phyloP scores from a whole-genome alignment of 306 rosid species.

The Acacia acuminata region DNA sequence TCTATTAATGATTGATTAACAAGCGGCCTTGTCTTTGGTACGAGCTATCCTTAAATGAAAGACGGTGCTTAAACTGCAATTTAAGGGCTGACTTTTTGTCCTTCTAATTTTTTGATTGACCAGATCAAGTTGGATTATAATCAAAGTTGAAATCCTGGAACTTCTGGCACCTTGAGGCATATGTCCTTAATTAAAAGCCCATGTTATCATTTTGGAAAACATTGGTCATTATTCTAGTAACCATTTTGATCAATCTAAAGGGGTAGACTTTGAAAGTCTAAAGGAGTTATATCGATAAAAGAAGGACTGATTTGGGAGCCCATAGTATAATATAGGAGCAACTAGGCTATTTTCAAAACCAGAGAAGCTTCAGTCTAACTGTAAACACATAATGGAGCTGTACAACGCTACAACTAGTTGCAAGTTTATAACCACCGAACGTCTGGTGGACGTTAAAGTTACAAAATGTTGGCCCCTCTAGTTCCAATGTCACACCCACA shows the following conservation, averaged over 20 bases:
- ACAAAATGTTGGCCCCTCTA: neutral
- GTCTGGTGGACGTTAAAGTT: neutral
- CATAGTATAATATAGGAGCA: neutral
- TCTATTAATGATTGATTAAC: slow-evolving; percentile 31
- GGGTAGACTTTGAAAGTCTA: neutral
- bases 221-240: neutral
- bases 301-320: neutral
- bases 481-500: neutral
- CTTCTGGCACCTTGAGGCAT: neutral
- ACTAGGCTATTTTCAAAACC: neutral
- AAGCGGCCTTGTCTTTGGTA: slow-evolving; percentile 6
- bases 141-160: neutral
- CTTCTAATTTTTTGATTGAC: neutral
- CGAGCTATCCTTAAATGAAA: neutral
- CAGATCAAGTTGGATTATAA: neutral
- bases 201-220: neutral
- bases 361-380: neutral
- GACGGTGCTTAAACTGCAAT: neutral
- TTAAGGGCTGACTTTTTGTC: neutral
- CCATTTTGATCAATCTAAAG: neutral
- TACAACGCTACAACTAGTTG: too few species aligned
- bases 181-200: neutral
- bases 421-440: neutral
- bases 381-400: neutral
- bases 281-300: neutral